These are phyloP conservation scores for Podosphaera fusca DNA, from an alignment of 2,329 filamentous ascomycete genomes.

Conservation along the genomic window DNA sequence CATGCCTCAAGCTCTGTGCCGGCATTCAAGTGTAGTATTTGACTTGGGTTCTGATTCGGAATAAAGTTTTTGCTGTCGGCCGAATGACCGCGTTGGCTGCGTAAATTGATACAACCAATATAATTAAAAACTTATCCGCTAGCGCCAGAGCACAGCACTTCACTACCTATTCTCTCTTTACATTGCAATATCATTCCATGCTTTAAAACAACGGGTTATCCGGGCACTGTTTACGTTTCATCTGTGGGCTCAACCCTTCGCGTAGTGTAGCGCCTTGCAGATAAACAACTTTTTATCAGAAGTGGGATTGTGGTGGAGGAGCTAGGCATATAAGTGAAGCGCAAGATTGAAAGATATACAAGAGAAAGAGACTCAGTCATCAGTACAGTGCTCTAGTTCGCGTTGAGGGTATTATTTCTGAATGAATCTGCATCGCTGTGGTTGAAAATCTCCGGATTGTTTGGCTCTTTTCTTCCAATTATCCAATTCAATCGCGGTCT, in stretches of 20 bases:
- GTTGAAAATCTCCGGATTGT: constrained; percentile 10
- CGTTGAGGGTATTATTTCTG: constrained; percentile 16
- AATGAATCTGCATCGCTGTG: constrained; percentile 17
- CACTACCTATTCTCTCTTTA: not conserved
- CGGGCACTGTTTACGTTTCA: not conserved
- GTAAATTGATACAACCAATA: no score
- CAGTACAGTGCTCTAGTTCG: constrained; percentile 18
- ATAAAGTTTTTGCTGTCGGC: no score
- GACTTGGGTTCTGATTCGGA: no score
- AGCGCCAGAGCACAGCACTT: no score
- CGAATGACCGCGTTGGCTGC: no score
- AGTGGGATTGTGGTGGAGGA: constrained; percentile 7
- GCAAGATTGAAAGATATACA: constrained; percentile 7
- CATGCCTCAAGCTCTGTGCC: no score
- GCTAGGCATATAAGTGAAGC: constrained; percentile 8
- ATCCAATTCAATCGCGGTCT: not conserved
- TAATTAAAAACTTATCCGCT: no score
- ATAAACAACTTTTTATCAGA: not conserved
- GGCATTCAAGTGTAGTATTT: no score
- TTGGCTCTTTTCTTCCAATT: not conserved
- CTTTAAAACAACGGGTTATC: not conserved
- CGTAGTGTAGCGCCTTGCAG: not conserved
- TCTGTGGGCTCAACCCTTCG: not conserved
- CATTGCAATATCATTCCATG: not conserved
- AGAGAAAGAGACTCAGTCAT: constrained; percentile 14